These are phyloP conservation scores for Xylariomycetidae sp. DNA, from an alignment of 2,329 filamentous ascomycete genomes.

Conservation along the genomic window DNA sequence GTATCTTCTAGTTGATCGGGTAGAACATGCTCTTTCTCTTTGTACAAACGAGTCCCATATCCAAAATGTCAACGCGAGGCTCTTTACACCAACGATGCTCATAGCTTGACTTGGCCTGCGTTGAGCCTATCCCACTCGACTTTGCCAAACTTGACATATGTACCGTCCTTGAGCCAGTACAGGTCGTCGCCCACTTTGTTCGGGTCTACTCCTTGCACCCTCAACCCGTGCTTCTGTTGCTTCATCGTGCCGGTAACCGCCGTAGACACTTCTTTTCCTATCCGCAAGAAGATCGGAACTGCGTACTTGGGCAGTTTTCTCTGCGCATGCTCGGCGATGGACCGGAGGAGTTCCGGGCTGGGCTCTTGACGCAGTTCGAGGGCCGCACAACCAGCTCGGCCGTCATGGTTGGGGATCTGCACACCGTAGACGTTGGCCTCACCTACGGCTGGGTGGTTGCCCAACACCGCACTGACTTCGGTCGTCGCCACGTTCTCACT, in stretches of 20 bases:
- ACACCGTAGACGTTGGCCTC: constrained; percentile 89
- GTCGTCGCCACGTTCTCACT: constrained; percentile 76
- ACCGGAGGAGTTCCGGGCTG: constrained; percentile 41
- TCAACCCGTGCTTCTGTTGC: constrained; percentile 71
- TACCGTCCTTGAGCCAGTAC: constrained; percentile 60
- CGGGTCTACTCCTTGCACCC: constrained; percentile 70
- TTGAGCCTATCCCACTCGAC: constrained; percentile 64
- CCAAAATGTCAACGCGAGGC: too few relatives aligned
- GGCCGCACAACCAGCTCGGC: constrained; percentile 75
- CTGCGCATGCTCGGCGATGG: constrained; percentile 54
- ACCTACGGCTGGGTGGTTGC: constrained; percentile 56
- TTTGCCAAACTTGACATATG: constrained; percentile 61
- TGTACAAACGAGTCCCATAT: too few relatives aligned
- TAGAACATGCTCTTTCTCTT: too few relatives aligned
- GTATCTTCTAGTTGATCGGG: too few relatives aligned
- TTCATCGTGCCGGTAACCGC: constrained; percentile 81
- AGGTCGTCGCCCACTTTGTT: constrained; percentile 44
- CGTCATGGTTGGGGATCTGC: constrained; percentile 71
- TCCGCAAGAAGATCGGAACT: constrained; percentile 68
- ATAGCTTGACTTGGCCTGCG: constrained; percentile 66
- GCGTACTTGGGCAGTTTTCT: constrained; percentile 65
- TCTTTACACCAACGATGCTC: too few relatives aligned
- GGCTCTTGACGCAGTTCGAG: constrained; percentile 49
- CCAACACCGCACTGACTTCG: constrained; percentile 73
- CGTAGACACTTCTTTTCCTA: constrained; percentile 50